These are phyloP conservation scores for Pythium volutum DNA, from an alignment of 352 stramenopile genomes.

Conservation along the genomic window DNA sequence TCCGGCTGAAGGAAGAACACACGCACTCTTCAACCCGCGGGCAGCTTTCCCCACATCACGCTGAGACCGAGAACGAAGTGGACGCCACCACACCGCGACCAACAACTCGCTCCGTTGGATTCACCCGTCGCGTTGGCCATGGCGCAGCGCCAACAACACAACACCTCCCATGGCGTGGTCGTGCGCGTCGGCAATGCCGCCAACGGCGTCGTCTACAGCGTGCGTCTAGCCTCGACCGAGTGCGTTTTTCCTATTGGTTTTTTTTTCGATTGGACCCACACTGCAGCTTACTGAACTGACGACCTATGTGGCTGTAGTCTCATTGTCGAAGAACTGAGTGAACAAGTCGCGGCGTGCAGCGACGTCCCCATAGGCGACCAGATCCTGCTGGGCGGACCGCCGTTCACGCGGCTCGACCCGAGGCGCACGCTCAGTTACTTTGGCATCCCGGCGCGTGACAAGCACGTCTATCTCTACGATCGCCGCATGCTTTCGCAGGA, in stretches of 20 bases:
- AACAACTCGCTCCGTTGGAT: neutral
- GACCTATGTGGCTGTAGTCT: slow-evolving; percentile 31
- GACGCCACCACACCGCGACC: too few relatives aligned
- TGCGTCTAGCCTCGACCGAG: slow-evolving; percentile 36
- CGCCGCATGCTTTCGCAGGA: slow-evolving; percentile 75
- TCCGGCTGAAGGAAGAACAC: slow-evolving; percentile 28
- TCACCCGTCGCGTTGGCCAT: neutral
- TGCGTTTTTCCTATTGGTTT: slow-evolving; percentile 28
- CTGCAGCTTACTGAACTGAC: neutral
- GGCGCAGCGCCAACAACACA: slow-evolving; percentile 9
- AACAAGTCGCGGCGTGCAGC: slow-evolving; percentile 53
- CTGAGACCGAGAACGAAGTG: too few relatives aligned
- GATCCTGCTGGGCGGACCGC: slow-evolving; percentile 77
- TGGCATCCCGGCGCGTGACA: slow-evolving; percentile 48
- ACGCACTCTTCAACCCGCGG: slow-evolving; percentile 24
- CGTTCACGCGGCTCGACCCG: slow-evolving; percentile 73
- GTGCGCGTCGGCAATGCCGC: slow-evolving; percentile 30
- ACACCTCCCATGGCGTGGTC: slow-evolving; percentile 27
- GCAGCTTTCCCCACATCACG: neutral
- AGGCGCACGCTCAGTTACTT: slow-evolving; percentile 68
- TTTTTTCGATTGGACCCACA: too few relatives aligned
- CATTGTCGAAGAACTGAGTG: slow-evolving; percentile 62
- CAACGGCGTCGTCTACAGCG: slow-evolving; percentile 27
- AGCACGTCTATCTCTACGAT: slow-evolving; percentile 83
- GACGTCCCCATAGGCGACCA: slow-evolving; percentile 65